Evolutionary conservation across 2,329 filamentous ascomycete species (phyloP).

Genomic region (Xylariaceae sp.): DNA sequence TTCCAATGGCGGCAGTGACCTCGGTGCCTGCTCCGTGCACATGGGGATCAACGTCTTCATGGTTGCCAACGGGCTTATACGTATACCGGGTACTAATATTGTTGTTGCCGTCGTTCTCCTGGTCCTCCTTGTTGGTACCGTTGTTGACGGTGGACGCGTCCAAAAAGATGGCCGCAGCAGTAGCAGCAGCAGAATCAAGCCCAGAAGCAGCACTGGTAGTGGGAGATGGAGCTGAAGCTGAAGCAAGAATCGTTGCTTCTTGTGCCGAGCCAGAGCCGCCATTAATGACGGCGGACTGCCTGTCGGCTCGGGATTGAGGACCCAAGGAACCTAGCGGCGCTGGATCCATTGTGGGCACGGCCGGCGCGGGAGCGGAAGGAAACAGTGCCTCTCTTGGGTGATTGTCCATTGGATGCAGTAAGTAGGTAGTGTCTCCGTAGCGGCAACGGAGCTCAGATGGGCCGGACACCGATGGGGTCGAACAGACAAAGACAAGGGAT

Average conservation of each 20-base stretch:
- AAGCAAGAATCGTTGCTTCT: background rate
- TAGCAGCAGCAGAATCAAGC: background rate
- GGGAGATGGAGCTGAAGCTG: background rate
- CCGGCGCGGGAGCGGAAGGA: slow-evolving; percentile 2
- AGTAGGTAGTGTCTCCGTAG: background rate
- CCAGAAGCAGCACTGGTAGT: background rate
- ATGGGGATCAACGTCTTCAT: no score
- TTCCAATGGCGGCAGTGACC: background rate
- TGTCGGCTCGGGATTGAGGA: slow-evolving; percentile 26
- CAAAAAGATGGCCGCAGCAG: background rate
- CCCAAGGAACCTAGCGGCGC: slow-evolving; percentile 29
- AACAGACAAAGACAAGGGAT: background rate
- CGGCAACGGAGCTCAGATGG: slow-evolving; percentile 13
- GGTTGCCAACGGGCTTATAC: no score
- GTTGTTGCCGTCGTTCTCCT: background rate
- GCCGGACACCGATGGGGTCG: slow-evolving; percentile 17
- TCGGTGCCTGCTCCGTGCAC: no score
- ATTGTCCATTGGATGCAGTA: background rate
- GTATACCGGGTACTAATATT: background rate
- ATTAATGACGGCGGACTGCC: slow-evolving; percentile 27
- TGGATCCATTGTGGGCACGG: slow-evolving; percentile 25
- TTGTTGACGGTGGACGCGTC: background rate
- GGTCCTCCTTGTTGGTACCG: slow-evolving; percentile 2
- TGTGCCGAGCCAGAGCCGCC: slow-evolving; percentile 3
- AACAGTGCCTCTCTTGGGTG: slow-evolving; percentile 7